Conservation (phyloP, 148 eudicot species). For the Arbutus unedo region DNA sequence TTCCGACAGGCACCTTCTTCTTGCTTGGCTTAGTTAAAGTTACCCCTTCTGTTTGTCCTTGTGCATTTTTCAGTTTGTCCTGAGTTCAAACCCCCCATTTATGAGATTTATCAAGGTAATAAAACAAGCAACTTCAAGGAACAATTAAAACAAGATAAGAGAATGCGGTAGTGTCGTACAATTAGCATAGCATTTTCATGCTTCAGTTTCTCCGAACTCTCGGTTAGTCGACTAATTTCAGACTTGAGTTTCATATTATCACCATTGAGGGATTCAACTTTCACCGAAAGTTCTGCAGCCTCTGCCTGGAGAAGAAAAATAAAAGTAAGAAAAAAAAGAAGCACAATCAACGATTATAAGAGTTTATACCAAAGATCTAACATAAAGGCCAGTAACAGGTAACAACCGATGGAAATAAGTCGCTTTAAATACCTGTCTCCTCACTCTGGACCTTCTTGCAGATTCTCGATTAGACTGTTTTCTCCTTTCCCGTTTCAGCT, state of each 20-base stretch:
- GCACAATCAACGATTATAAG: not conserved
- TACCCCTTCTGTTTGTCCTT: slow-evolving; percentile 30
- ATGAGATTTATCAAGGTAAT: not conserved
- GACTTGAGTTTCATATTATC: slow-evolving; percentile 70
- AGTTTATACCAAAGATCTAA: not conserved
- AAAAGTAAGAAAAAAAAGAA: not conserved
- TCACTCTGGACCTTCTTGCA: slow-evolving; percentile 91
- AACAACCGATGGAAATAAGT: not conserved
- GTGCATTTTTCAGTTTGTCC: slow-evolving; percentile 53
- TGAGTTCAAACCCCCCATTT: slow-evolving; percentile 23
- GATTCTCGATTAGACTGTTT: slow-evolving; percentile 96
- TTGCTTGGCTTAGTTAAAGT: slow-evolving; percentile 23
- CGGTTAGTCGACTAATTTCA: slow-evolving; percentile 57
- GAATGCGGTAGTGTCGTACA: slow-evolving; percentile 33
- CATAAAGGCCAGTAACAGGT: not conserved
- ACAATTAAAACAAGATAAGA: not conserved
- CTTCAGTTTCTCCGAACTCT: slow-evolving; percentile 65
- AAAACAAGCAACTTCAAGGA: not conserved
- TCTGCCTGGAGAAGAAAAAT: slow-evolving; percentile 62
- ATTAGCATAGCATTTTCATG: slow-evolving; percentile 60
- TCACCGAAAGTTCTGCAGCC: slow-evolving; percentile 75
- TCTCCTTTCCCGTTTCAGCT: slow-evolving; percentile 84
- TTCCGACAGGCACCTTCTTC: slow-evolving; percentile 39
- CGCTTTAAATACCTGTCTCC: slow-evolving; percentile 61
- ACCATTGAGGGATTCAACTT: slow-evolving; percentile 64